Evolutionary conservation across 352 stramenopile genomes (phyloP), one percentile per base, ranked within the genome.

Genomic region (Phytophthora meadii): DNA sequence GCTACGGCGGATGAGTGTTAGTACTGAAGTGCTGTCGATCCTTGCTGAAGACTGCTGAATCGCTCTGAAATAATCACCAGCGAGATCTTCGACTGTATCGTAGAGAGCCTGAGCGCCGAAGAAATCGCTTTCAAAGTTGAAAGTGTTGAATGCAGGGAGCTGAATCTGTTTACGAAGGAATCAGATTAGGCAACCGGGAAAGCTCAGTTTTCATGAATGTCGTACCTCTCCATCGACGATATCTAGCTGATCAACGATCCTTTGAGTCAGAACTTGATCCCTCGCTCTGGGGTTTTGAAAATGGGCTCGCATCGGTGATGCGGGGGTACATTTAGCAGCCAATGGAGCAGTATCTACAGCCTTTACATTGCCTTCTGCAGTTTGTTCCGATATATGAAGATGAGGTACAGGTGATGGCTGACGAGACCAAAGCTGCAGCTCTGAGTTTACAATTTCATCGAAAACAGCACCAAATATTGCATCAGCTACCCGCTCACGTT

Each of bases 1-100:
- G 27, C 51, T 54, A 10, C 34, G 50, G 32, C 64, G 47, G 27
- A 72, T 60, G 24, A 54, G 22, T 41, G 47, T 11, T 10, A 72
- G 61, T 8, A 60, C 22, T 14, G 48, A 62, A 14, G 22, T 3
- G 9, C 49, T 24, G 24, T 57, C 45, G 4, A 54, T 24, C 4
- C 41, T 40, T 5, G 40, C 34, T n/a, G 39, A 22, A 51, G 49
- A 60, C 19, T 67, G 65, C 2, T 61, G 46, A 14, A 75, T 63
- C 7, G 36, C 25, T 40, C 37, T n/a, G n/a, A 75, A 52, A 24
- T 40, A 61, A 19, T 44, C 51, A 11, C 22, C 28, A 15, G 67
- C 67, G 22, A 74, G 30, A n/a, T 63, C 53, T 51, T 65, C 36
- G 14, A 74, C 42, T 17, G 47, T 57, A n/a, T 81, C 56, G 10